Evolutionary conservation across 1,139 yeast genomes (phyloP).

Genomic region (Yamadazyma blattariae): DNA sequence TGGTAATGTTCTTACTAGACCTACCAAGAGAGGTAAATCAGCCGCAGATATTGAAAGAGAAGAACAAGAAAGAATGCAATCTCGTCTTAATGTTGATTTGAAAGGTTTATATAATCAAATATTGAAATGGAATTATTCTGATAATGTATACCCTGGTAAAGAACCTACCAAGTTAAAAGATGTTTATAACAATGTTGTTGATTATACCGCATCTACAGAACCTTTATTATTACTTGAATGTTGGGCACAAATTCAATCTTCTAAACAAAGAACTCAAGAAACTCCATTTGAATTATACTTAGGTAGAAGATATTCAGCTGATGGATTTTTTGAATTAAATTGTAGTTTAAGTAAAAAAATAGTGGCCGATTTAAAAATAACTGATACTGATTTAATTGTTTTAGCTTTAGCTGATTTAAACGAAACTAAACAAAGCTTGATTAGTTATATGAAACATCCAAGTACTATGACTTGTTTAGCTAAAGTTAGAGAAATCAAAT

Average conservation of each 20-base stretch:
- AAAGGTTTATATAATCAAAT: conserved; percentile 71
- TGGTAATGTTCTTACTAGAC: conserved; percentile 24
- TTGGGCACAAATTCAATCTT: conserved; percentile 85
- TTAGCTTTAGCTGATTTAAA: conserved; percentile 42
- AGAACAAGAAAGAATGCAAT: conserved; percentile 77
- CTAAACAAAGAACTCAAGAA: conserved; percentile 62
- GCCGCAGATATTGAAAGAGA: conserved; percentile 42
- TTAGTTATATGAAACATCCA: conserved; percentile 25
- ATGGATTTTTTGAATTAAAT: conserved; percentile 84
- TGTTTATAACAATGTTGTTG: conserved; percentile 52
- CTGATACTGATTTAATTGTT: conserved; percentile 79
- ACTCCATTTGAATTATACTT: conserved; percentile 65
- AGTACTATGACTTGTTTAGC: conserved; percentile 61
- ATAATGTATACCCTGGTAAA: conserved; percentile 55
- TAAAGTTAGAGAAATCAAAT: conserved; percentile 69
- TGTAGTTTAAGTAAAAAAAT: conserved; percentile 63
- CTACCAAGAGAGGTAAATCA: conserved; percentile 14
- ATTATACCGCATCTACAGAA: conserved; percentile 66
- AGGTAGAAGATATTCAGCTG: conserved; percentile 81
- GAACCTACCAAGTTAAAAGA: conserved; percentile 43
- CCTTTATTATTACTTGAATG: conserved; percentile 86
- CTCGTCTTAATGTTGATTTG: conserved; percentile 73
- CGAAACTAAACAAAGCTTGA: conserved; percentile 15
- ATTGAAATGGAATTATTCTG: conserved; percentile 72
- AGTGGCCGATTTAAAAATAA: conserved; percentile 50